Evolutionary conservation across 148 eudicot species (phyloP), one percentile per base, ranked within the genome.

Genomic region (Rhododendron ferrugineum): DNA sequence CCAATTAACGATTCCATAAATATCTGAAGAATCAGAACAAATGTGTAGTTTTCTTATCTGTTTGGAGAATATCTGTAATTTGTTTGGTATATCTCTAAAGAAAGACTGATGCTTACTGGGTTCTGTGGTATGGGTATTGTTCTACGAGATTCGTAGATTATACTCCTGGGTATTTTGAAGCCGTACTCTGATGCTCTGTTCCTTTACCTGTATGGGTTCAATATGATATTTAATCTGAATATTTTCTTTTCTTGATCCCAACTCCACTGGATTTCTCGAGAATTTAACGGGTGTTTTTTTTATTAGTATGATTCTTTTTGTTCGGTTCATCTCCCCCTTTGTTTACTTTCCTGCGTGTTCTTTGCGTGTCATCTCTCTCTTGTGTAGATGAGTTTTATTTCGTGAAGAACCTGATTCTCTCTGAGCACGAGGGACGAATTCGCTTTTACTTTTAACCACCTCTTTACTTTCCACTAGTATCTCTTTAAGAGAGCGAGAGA

Each of bases 331-430:
- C 47, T 83, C 42, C 70, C 30, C 30, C 22, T 30, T 52, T 11
- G 3, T 23, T 52, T 42, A n/a, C 37, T 64, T 44, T 70, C 85
- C 30, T 66, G 84, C 40, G 75, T 62, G 76, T 40, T 82, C 84
- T 37, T 37, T 62, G 74, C 36, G 54, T 82, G 23, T 15, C 26
- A 40, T 49, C 80, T 54, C 84, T 20, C 74, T 32, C 60, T 4
- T 26, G 79, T 20, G 52, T 23, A 0, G 32, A 11, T 4, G 58
- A 16, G 74, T 76, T 47, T 34, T 72, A 22, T 85, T 81, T 85
- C 18, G 84, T 40, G 87, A 82, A 85, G 89, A 88, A 88, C 89
- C 89, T n/a, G 87, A 88, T 88, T 88, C 60, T 54, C 87, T 76
- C 85, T 88, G 83, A 22, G 23, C 82, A 54, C 49, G 52, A 82